These are phyloP conservation scores for Naganishia vishniacii DNA, from an alignment of 768 basidiomycete genomes.

Conservation along the genomic window DNA sequence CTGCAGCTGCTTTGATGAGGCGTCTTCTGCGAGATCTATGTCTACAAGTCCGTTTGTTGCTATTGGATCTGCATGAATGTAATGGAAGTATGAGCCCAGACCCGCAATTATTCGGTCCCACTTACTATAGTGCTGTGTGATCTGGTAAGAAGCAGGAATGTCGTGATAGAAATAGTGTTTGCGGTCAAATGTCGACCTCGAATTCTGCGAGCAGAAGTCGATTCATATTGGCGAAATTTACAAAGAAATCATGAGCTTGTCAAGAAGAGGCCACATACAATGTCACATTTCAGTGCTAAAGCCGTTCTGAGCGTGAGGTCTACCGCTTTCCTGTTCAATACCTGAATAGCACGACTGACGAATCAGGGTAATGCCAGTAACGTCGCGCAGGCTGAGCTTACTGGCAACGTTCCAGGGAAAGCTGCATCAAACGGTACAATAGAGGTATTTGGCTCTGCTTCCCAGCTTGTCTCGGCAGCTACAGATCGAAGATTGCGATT, in stretches of 20 bases:
- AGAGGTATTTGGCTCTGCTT: conserved; percentile 63
- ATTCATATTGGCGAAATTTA: not conserved
- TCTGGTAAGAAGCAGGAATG: conserved; percentile 89
- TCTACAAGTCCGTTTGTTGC: conserved; percentile 58
- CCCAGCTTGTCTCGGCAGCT: conserved; percentile 50
- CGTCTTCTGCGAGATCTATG: conserved; percentile 50
- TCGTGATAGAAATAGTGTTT: conserved; percentile 99
- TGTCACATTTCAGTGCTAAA: conserved; percentile 58
- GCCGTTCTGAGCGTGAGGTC: conserved; percentile 75
- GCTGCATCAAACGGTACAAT: conserved; percentile 79
- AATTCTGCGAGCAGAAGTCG: conserved; percentile 59
- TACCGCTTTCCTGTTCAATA: conserved; percentile 52
- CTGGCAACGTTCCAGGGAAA: conserved; percentile 87
- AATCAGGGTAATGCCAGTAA: not conserved
- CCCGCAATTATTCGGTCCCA: too few species aligned
- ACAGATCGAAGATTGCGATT: not conserved
- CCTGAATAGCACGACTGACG: conserved; percentile 28
- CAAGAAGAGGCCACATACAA: conserved; percentile 34
- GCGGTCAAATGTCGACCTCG: conserved; percentile 77
- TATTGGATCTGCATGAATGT: conserved; percentile 60
- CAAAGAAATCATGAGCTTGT: not conserved
- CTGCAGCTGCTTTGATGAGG: conserved; percentile 40
- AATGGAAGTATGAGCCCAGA: too few species aligned
- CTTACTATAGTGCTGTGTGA: conserved; percentile 88
- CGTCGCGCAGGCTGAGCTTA: conserved; percentile 49